Conservation (phyloP, 371 early-diverging fungal species). For the Mortierella sp. region DNA sequence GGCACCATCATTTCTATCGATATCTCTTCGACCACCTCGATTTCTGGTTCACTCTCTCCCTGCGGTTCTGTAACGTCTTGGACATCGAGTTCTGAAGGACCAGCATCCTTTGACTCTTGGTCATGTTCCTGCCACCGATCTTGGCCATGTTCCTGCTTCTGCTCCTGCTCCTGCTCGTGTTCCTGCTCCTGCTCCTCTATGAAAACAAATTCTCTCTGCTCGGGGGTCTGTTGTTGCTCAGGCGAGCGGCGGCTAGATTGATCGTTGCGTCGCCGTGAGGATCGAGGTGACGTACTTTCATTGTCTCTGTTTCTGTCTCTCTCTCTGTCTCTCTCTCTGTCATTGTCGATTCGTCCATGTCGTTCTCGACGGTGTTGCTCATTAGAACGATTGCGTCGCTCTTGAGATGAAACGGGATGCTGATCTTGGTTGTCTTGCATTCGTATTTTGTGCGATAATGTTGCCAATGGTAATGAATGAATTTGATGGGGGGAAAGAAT, state of each 20-base stretch:
- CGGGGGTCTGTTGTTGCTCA: neutral
- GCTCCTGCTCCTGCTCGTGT: too few species aligned
- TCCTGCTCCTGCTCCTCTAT: too few species aligned
- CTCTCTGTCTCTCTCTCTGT: conserved; percentile 12
- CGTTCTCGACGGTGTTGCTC: conserved; percentile 18
- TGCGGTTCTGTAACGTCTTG: neutral
- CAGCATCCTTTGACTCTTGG: neutral
- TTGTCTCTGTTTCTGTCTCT: conserved; percentile 7
- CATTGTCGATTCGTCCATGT: conserved; percentile 3
- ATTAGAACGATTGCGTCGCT: conserved; percentile 10
- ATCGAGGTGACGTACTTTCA: conserved; percentile 1
- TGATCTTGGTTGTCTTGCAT: conserved; percentile 20
- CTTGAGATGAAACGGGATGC: conserved; percentile 11
- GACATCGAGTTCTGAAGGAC: neutral
- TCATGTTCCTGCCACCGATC: neutral
- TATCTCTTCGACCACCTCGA: neutral
- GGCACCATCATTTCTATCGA: neutral
- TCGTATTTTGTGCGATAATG: neutral
- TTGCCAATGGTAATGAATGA: neutral
- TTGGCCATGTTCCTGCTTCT: too few species aligned
- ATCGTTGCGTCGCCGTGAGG: neutral
- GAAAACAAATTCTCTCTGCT: neutral
- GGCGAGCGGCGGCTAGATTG: neutral
- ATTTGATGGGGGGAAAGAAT: neutral
- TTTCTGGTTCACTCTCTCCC: neutral